Base-by-base conservation (phyloP, 768 basidiomycete species). In the Leccinum imitatum region DNA sequence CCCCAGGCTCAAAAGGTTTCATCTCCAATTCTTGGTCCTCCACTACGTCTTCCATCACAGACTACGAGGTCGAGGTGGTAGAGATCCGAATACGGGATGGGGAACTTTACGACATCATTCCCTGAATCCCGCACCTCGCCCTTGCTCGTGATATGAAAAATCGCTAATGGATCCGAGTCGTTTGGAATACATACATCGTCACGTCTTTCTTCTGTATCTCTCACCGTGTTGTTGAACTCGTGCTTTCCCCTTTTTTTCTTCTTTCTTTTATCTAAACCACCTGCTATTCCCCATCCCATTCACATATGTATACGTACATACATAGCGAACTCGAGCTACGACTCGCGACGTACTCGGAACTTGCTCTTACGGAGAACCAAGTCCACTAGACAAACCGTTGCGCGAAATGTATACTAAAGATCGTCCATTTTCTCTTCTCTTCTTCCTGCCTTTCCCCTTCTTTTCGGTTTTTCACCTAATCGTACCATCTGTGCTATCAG, bases 1-100 rank as follows among this genome's bases (percentile, higher is more conserved):
- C 90, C 47, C 89, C 90, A 30, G 87, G 84, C 68, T 82, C 87
- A 19, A 76, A 71, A 56, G 83, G 86, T 59, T 87, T 87, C 72
- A 77, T 86, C 67, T 86, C 86, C 58, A 84, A 84, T 54, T 88
- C 88, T 47, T 82, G 83, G 41, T 86, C 88, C 13, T 87, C 89
- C 54, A 83, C 82, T 52, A 84, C 84, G 71, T 83, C 85, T 50
- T 83, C 83, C 56, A 73, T 89, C 63, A 84, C 82, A 62, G 89
- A 90, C 66, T 91, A 90, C 64, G 90, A 92, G 70, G 86, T 93
- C 60, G 91, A 93, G 73, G 91, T 93, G 39, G 91, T 90, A 65
- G 90, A 92, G 77, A 94, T 93, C 72, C 82, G 91, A 60, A 89
- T 93, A 60, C 80, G 82, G 63, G 91, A 91, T 67, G 88, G 84